phyloP scores from a whole-genome alignment of 225 moss, liverwort and hornwort genomes.

The Pseudisothecium myosuroides region DNA sequence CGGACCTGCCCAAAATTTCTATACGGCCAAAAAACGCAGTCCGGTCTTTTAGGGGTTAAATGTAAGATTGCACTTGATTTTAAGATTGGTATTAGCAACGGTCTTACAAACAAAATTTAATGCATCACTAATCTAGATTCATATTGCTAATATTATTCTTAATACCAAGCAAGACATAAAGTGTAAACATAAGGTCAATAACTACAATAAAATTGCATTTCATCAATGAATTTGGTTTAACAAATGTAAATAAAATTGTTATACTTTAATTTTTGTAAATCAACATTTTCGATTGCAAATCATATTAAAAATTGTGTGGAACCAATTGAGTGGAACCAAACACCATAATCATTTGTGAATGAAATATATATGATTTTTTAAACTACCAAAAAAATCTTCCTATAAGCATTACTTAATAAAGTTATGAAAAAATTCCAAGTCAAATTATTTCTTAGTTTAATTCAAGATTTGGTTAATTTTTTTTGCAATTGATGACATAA shows the following conservation, averaged over 20 bases:
- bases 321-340: background rate
- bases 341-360: background rate
- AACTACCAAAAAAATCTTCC: too few species aligned
- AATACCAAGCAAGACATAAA: background rate
- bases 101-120: background rate
- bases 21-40: too few species aligned
- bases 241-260: background rate
- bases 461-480: background rate
- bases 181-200: background rate
- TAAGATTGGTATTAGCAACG: background rate
- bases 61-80: background rate
- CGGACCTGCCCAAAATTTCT: too few species aligned
- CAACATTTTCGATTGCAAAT: background rate
- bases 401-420: background rate
- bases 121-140: accelerated
- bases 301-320: background rate
- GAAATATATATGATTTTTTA: accelerated
- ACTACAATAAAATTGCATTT: background rate
- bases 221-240: accelerated
- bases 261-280: background rate
- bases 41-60: too few species aligned
- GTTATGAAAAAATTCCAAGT: too few species aligned
- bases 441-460: accelerated
- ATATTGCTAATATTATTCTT: background rate
- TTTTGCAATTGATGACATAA: accelerated